These are phyloP conservation scores for Annulohypoxylon bovei DNA, from an alignment of 495 filamentous ascomycete species.

Conservation along the genomic window DNA sequence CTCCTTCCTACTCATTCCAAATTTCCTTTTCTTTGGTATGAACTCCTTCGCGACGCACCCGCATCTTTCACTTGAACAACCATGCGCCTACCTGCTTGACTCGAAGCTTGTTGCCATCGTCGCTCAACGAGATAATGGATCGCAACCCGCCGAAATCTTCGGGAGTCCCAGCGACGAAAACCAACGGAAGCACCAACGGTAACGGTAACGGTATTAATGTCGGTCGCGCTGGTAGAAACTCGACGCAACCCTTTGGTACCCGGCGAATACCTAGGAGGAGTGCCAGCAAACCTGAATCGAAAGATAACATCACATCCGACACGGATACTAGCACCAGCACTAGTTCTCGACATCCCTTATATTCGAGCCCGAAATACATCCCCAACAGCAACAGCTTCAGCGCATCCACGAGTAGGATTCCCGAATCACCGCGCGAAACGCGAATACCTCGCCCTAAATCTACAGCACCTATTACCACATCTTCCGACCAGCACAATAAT, in stretches of 20 bases:
- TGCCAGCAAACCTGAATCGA: conserved; percentile 27
- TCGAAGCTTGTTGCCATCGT: conserved; percentile 15
- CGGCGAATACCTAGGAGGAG: conserved; percentile 21
- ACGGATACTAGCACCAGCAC: conserved; percentile 25
- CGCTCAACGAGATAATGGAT: conserved; percentile 39
- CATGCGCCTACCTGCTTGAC: conserved; percentile 30
- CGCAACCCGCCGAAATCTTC: conserved; percentile 27
- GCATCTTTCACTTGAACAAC: conserved; percentile 17
- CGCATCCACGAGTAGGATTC: conserved; percentile 20
- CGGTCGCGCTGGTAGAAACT: conserved; percentile 27
- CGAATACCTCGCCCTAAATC: conserved; percentile 52
- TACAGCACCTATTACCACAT: conserved; percentile 9
- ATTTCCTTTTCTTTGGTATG: conserved; percentile 19
- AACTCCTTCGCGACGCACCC: conserved; percentile 23
- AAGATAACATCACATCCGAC: conserved; percentile 42
- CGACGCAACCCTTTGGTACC: conserved; percentile 34
- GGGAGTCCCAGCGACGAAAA: conserved; percentile 38
- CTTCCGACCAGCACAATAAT: conserved; percentile 11
- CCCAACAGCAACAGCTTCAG: conserved; percentile 24
- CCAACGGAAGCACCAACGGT: conserved; percentile 33
- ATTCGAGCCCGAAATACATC: conserved; percentile 28
- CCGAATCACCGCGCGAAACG: conserved; percentile 47
- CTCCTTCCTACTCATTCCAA: conserved; percentile 6
- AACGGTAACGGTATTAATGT: conserved; percentile 1
- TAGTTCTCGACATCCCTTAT: conserved; percentile 31